phyloP scores from a whole-genome alignment of 352 stramenopile species.

The Hyaloperonospora arabidopsidis region DNA sequence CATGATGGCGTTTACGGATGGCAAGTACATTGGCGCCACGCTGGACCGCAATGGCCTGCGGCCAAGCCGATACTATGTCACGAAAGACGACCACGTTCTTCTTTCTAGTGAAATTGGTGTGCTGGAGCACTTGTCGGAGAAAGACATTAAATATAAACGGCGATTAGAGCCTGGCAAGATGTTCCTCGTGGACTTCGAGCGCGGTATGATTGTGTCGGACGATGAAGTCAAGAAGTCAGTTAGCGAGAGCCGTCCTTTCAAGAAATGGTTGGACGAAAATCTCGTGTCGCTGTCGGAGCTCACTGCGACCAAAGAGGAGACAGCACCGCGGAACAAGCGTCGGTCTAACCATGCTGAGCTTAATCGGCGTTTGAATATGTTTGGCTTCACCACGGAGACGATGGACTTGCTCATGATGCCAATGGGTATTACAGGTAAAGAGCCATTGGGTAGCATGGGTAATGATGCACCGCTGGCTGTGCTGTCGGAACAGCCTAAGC shows the following conservation, averaged over 20 bases:
- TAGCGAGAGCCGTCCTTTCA: constrained; percentile 81
- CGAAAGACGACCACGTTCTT: constrained; percentile 92
- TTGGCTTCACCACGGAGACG: constrained; percentile 93
- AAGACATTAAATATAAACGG: constrained; percentile 90
- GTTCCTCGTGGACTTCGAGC: constrained; percentile 95
- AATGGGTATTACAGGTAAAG: constrained; percentile 91
- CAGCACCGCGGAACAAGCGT: constrained; percentile 17
- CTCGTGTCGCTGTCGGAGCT: constrained; percentile 85
- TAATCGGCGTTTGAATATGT: constrained; percentile 92
- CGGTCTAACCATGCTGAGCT: constrained; percentile 46
- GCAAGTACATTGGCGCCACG: constrained; percentile 92
- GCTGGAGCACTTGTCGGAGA: constrained; percentile 84
- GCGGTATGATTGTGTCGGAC: constrained; percentile 90
- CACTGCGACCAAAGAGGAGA: constrained; percentile 26
- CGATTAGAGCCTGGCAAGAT: constrained; percentile 95
- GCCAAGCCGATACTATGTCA: constrained; percentile 94
- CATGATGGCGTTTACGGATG: constrained; percentile 96
- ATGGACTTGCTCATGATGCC: constrained; percentile 93
- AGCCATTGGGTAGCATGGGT: constrained; percentile 92
- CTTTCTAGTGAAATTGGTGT: constrained; percentile 94
- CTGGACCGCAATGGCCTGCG: constrained; percentile 94
- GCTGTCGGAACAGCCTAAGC: constrained; percentile 88
- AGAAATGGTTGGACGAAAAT: constrained; percentile 88
- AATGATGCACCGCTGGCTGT: constrained; percentile 93
- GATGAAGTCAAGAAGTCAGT: constrained; percentile 93